phyloP scores from a whole-genome alignment of 441 rosid species.

The Euphorbia corollata region DNA sequence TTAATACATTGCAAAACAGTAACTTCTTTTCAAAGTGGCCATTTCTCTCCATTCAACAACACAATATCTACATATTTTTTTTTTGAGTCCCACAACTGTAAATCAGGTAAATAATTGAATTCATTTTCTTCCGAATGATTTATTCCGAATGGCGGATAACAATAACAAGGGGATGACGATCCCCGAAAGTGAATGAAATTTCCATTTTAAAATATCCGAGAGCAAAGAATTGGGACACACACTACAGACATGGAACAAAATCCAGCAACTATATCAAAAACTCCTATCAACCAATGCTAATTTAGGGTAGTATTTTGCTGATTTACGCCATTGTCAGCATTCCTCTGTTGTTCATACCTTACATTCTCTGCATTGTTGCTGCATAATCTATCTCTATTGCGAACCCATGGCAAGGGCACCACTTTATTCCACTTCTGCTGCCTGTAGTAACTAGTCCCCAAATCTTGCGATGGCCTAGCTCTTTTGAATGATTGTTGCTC shows the following conservation, averaged over 20 bases:
- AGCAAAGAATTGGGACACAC: slow-evolving; percentile 44
- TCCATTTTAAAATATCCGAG: slow-evolving; percentile 24
- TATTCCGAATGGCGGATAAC: too few species aligned
- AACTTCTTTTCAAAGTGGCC: too few species aligned
- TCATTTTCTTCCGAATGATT: neutral
- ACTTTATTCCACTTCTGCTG: slow-evolving; percentile 64
- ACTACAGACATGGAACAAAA: slow-evolving; percentile 37
- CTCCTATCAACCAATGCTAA: slow-evolving; percentile 39
- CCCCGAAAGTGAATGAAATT: slow-evolving; percentile 31
- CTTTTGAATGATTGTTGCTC: slow-evolving; percentile 37
- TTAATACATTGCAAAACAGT: too few species aligned
- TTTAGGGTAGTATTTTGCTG: slow-evolving; percentile 35
- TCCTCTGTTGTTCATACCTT: slow-evolving; percentile 29
- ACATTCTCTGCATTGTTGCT: slow-evolving; percentile 26
- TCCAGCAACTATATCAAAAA: slow-evolving; percentile 25
- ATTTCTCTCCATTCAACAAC: too few species aligned
- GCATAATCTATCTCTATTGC: slow-evolving; percentile 39
- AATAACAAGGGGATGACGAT: neutral
- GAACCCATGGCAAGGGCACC: slow-evolving; percentile 35
- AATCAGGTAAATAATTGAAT: neutral
- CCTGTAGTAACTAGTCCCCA: slow-evolving; percentile 70
- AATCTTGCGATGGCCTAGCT: slow-evolving; percentile 46
- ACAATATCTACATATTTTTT: neutral
- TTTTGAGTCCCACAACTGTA: too few species aligned
- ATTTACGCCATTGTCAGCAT: slow-evolving; percentile 29